Conservation (phyloP, 805 yeast genomes). For the Saturnispora quitensis region DNA sequence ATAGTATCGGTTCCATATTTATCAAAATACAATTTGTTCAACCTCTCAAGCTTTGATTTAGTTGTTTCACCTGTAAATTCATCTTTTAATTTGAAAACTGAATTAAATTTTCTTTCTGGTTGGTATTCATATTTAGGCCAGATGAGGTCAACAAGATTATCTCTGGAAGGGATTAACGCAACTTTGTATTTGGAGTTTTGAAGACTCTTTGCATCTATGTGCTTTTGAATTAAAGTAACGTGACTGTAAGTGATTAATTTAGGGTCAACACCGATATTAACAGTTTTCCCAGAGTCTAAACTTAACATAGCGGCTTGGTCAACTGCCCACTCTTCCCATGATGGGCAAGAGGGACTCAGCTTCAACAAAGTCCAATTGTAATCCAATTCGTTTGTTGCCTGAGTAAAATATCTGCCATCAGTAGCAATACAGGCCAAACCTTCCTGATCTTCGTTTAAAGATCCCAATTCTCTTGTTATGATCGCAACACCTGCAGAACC, state of each 20-base stretch:
- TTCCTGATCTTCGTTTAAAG: slow-evolving; percentile 44
- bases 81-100: slow-evolving; percentile 40
- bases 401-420: slow-evolving; percentile 53
- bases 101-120: slow-evolving; percentile 48
- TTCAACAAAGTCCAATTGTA: slow-evolving; percentile 49
- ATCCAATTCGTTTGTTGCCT: slow-evolving; percentile 50
- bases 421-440: slow-evolving; percentile 49
- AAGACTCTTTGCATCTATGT: slow-evolving; percentile 25
- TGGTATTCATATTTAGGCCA: slow-evolving; percentile 48
- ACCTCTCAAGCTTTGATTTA: slow-evolving; percentile 44
- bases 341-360: slow-evolving; percentile 40
- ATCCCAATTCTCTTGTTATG: slow-evolving; percentile 43
- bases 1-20: slow-evolving; percentile 21
- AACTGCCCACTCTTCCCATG: slow-evolving; percentile 55
- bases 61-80: slow-evolving; percentile 60
- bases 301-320: slow-evolving; percentile 40
- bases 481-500: slow-evolving; percentile 58
- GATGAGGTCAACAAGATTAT: slow-evolving; percentile 40
- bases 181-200: slow-evolving; percentile 27
- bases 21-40: slow-evolving; percentile 31
- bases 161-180: slow-evolving; percentile 35
- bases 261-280: slow-evolving; percentile 40
- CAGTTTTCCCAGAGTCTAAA: slow-evolving; percentile 33
- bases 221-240: slow-evolving; percentile 25
- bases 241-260: slow-evolving; percentile 33